Base-by-base conservation (phyloP, 2,329 filamentous ascomycete species). In the Hymenoscyphus occultus region DNA sequence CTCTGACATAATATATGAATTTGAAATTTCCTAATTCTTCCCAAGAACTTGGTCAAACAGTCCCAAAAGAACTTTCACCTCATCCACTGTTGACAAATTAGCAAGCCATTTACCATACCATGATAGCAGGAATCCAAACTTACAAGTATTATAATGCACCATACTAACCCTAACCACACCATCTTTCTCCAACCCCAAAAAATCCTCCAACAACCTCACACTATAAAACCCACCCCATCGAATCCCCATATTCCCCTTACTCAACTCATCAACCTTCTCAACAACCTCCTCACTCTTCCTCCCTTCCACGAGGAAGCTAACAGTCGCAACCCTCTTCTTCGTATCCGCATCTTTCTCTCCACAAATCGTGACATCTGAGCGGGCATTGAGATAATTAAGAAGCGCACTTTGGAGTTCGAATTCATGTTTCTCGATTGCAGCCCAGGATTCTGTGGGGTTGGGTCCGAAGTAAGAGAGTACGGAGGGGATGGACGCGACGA, bases 131-230 rank as follows among this genome's bases (percentile, higher is more conserved):
- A n/a, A 7, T 35, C 9, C 7, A 39, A 28, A 81, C 83, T 80
- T 72, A 86, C 84, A 73, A 2, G 87, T 90, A 71, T 92, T 92
- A 73, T 92, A 92, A 76, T 91, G 89, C 63, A 89, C 82, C 80
- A 91, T 81, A 71, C 87, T 90, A n/a, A 91, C 86, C 68, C 90
- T 81, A 4, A 90, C 82, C 9, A 91, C 84, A 0, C 88, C 90
- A 69, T 90, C 82, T 9, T 83, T 79, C 0, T 79, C 82, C 60
- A 90, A 76, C 0, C 81, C 81, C 45, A 91, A 73, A 0, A 90
- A 77, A 1, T 89, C 84, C 65, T 84, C 78, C 13, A 84, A 79
- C 68, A 91, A 73, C 16, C 89, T 78, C 70, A 89, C 84, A 13
- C 84, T 87, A 75, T 92, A 92, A 71, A 92, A 91, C 56, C 84